A percentile compares a stretch with the other conserved stretches of the same genome.
phyloP scores from a whole-genome alignment of 345 rosid genomes.

The Corchorus olitorius region DNA sequence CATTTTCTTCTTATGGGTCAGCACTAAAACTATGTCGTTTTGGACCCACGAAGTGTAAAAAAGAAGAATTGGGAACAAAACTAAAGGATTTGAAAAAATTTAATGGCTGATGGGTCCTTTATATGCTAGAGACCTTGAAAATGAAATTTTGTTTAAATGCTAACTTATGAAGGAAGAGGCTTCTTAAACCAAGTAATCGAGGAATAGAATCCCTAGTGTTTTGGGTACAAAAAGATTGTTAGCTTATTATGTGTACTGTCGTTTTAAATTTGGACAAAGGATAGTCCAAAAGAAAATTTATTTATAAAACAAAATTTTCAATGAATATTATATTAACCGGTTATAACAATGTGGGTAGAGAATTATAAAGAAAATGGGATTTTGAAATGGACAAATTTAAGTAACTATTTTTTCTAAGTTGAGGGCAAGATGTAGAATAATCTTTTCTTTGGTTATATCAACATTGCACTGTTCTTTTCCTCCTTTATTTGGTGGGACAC shows the following conservation, averaged over 20 bases:
- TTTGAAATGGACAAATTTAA: not conserved
- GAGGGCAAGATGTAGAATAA: not conserved
- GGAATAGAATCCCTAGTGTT: not conserved
- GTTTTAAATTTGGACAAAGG: not conserved
- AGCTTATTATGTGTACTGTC: not conserved
- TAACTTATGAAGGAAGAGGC: not conserved
- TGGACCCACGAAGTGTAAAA: not conserved
- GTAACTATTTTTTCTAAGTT: constrained; percentile 4
- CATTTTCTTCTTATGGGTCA: not conserved
- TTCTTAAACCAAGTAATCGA: not conserved
- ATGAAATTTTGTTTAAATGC: not conserved
- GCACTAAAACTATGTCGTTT: not conserved
- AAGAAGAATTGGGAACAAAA: not conserved
- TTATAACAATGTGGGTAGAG: not conserved
- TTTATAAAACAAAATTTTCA: not conserved
- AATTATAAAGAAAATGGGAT: not conserved
- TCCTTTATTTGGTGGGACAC: not conserved
- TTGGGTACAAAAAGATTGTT: not conserved
- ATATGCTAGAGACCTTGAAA: not conserved
- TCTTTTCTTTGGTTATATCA: constrained; percentile 1
- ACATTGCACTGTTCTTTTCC: not conserved
- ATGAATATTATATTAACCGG: not conserved
- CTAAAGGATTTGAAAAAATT: not conserved
- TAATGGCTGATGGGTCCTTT: not conserved
- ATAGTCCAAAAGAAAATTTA: not conserved